Evolutionary conservation across 2,329 filamentous ascomycete species (phyloP).

Genomic region (Cytospora leucostoma): DNA sequence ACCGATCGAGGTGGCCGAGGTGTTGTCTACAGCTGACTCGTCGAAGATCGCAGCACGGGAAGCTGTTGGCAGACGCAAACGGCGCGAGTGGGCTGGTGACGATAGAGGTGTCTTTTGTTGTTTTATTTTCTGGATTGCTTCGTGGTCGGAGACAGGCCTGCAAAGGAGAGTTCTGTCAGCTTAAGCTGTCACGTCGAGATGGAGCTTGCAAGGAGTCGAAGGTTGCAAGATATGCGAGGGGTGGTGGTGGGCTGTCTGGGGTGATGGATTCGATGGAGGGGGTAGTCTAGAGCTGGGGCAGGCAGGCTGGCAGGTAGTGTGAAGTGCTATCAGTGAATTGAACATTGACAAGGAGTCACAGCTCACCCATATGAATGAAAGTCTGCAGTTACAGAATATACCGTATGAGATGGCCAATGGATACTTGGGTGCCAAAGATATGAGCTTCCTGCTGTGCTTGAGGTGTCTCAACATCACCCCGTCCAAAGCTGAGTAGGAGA

Average conservation of each 20-base stretch:
- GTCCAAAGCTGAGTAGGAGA: constrained; percentile 3
- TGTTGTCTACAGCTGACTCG: constrained; percentile 23
- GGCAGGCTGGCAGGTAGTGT: not conserved
- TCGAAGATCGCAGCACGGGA: constrained; percentile 25
- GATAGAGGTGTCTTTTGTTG: constrained; percentile 13
- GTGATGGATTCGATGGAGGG: constrained; percentile 23
- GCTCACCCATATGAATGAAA: constrained; percentile 29
- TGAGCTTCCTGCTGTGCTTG: constrained; percentile 21
- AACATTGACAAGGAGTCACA: constrained; percentile 2
- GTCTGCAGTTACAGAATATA: constrained; percentile 22
- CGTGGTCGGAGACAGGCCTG: constrained; percentile 18
- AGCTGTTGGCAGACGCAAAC: constrained; percentile 9
- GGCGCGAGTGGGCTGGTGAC: constrained; percentile 10
- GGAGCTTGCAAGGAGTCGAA: not conserved
- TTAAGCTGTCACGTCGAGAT: not conserved
- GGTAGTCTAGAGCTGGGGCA: constrained; percentile 1
- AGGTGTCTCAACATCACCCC: constrained; percentile 20
- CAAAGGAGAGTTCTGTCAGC: constrained; percentile 7
- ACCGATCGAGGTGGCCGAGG: constrained; percentile 18
- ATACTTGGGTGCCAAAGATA: constrained; percentile 30
- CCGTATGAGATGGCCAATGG: constrained; percentile 29
- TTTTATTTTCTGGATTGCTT: constrained; percentile 13
- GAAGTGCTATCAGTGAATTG: not conserved
- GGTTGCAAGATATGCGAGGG: not conserved
- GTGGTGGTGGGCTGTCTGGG: constrained; percentile 4